Evolutionary conservation across 345 rosid species (phyloP), one percentile per base, ranked within the genome.

Genomic region (Sisymbrium irio): DNA sequence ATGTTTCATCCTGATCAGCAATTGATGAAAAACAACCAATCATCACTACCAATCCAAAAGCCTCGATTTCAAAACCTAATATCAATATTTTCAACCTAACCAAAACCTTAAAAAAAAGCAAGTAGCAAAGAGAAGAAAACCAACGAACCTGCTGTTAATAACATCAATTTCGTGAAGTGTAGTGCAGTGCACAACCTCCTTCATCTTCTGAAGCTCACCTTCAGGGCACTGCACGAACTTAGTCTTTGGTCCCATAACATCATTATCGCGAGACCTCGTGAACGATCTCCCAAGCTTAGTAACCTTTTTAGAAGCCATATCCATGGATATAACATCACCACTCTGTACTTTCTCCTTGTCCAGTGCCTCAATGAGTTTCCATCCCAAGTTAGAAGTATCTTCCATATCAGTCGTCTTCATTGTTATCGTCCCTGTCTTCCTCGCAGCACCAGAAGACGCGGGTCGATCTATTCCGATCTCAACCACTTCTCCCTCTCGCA

Each of bases 121-220:
- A 28, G 32, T 28, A 30, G 33, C 33, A 22, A 30, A 30, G 6
- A 30, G 33, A 30, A 30, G 33, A 30, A 30, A 30, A 30, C 6
- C 33, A 30, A 30, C 33, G 33, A 30, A 30, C 33, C 33, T 87
- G 89, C 98, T 93, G 49, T 93, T 93, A 63, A 93, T 89, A 54
- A 91, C 97, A 86, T 93, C 98, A 77, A 93, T 93, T 77, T 93
- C 97, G 59, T 93, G 98, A 73, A 93, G 93, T 0, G 97, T 81
- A 39, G 90, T 96, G 17, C 93, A 90, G 80, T 89, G 97, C 45
- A 93, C 92, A 6, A 90, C 90, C 81, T 93, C 98, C 72, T 93
- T 93, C 79, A 97, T 79, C 84, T 93, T 90, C 86, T 93, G 97
- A 72, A 93, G 6, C 42, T 39, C 42, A 12, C 42, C 42, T 11